Evolutionary conservation across 768 basidiomycete species (phyloP), one percentile per base, ranked within the genome.

Genomic region (Udeniomyces megalosporus): DNA sequence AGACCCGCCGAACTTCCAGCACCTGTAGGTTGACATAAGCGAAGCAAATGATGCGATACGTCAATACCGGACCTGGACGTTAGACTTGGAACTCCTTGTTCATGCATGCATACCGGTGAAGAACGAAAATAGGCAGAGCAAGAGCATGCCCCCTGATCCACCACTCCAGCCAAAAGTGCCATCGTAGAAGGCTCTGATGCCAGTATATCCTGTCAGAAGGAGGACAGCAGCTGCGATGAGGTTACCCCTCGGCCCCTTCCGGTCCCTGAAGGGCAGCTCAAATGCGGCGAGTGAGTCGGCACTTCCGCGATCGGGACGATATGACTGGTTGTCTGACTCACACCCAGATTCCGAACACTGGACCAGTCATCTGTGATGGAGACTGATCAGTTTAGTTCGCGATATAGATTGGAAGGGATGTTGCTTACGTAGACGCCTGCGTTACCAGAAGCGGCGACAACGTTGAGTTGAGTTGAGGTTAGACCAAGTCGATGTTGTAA

Each of bases 381-480:
- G 44, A 51, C 17, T 15, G 24, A n/a, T n/a, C n/a, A n/a, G n/a
- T n/a, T n/a, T n/a, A n/a, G n/a, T n/a, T n/a, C n/a, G n/a, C n/a
- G 42, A 22, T 5, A 63, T 58, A 58, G 35, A 69, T 53, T 86
- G 66, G 24, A 88, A 88, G 38, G 17, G 38, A 42, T 8, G 38
- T 8, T 42, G 38, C 10, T 8, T 17, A 77, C 76, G 69, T 88
- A 88, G 4, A 87, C 82, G 17, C 88, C 89, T 2, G 38, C 12
- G 70, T 65, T 59, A 6, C 63, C 57, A 17, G 63, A 38, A 3
- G 57, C 45, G 12, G 24, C 50, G 34, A 65, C 51, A 31, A 59
- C 71, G 67, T 93, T 92, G 38, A 88, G 76, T 61, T 85, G 81
- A 0, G 89, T 92, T 59, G 91, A 85, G 3, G 80, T 79, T 55